A percentile compares a stretch with the other conserved stretches of the same genome.
Evolutionary conservation across 495 filamentous ascomycete species (phyloP).

Genomic region (Neohortaea acidophila): DNA sequence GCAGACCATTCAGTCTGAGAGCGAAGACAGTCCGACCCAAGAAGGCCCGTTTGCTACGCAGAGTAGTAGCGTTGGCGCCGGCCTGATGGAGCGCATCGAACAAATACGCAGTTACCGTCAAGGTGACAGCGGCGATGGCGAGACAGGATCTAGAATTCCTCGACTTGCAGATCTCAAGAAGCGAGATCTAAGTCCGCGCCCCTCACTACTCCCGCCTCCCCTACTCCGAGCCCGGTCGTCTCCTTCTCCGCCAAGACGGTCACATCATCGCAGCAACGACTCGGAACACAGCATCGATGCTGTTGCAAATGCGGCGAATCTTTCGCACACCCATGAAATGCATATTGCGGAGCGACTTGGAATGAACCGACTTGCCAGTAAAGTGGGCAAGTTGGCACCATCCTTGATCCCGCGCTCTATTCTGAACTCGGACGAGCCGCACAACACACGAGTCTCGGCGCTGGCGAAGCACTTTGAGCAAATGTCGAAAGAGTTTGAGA

Average conservation of each 20-base stretch:
- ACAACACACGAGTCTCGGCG: constrained; percentile 53
- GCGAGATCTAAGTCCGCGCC: constrained; percentile 18
- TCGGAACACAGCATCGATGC: constrained; percentile 7
- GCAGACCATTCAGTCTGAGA: constrained; percentile 4
- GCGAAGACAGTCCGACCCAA: background rate
- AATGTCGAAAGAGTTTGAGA: constrained; percentile 89
- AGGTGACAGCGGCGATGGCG: background rate
- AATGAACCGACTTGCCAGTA: constrained; percentile 9
- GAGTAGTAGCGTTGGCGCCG: constrained; percentile 13
- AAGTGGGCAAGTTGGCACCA: constrained; percentile 16
- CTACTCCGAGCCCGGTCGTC: constrained; percentile 58
- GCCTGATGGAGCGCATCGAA: constrained; percentile 18
- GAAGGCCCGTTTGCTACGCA: constrained; percentile 12
- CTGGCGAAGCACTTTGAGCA: constrained; percentile 94
- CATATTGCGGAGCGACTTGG: constrained; percentile 23
- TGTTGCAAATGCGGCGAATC: background rate
- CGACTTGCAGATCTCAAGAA: constrained; percentile 28
- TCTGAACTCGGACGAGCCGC: constrained; percentile 44
- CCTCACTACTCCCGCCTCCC: constrained; percentile 33
- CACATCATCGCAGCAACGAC: constrained; percentile 12
- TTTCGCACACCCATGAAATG: constrained; percentile 11
- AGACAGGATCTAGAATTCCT: constrained; percentile 19
- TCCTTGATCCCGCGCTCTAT: constrained; percentile 85
- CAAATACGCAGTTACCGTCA: constrained; percentile 14
- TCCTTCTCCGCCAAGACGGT: constrained; percentile 31